Base-by-base conservation (phyloP, 2,329 filamentous ascomycete species). In the Colletotrichum chrysophilum region DNA sequence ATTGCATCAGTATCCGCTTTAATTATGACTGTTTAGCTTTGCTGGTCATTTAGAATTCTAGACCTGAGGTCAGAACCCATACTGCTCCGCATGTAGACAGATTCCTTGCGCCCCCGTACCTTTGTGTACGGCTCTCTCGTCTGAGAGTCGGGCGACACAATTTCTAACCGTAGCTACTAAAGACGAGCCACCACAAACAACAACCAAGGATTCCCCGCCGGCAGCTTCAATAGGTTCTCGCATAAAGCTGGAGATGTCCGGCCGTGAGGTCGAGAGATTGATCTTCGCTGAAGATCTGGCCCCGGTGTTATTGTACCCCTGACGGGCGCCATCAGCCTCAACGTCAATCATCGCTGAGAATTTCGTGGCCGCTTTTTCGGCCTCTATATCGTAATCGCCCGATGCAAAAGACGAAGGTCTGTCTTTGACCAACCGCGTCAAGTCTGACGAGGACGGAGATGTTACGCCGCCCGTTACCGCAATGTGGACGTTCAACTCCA, bases 71-170 rank as follows among this genome's bases (percentile, higher is more conserved):
- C 79, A 91, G 76, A 90, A 90, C 30, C 86, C 87, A 81, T 92
- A 93, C 80, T 93, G 90, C 77, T 93, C 91, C 2, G 90, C 90
- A 80, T 91, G 88, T 71, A 93, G 79, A 80, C 89, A 87, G 48
- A 93, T 92, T 0, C 91, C 91, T 79, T 93, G 91, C 1, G 91
- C 91, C 1, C 90, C 91, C 0, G 90, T 92, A 10, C 91, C 91
- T 81, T 93, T 93, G 79, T 93, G 91, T 26, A 93, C 91, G 1
- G 89, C 91, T 58, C 91, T 84, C 82, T 93, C 91, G 78, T 93
- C 91, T 68, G 90, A 91, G 75, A 93, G 77, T 34, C 82, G 83
- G 3, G 88, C 88, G 5, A 93, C 90, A 74, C 86, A 88, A 78
- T 91, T 92, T 71, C 91, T 85, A 16, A 90, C 88, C 65, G 83